A percentile compares a stretch with the other conserved stretches of the same genome.
These are phyloP conservation scores for Cetradonia linearis DNA, from an alignment of 495 filamentous ascomycete genomes.

Conservation along the genomic window DNA sequence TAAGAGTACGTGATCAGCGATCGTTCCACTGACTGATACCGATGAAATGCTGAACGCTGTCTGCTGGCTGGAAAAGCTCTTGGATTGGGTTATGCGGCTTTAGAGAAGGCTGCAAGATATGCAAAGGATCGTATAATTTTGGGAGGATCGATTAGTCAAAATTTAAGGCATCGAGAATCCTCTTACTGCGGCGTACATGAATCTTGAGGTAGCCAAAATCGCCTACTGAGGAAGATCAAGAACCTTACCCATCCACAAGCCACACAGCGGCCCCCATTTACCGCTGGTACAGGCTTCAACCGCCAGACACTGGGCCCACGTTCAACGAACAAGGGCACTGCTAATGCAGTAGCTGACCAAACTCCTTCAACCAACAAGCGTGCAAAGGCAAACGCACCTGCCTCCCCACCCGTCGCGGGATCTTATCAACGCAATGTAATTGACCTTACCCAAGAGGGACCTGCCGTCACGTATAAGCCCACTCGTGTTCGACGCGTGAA, in stretches of 20 bases:
- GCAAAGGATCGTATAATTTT: conserved; percentile 61
- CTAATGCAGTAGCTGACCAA: not conserved
- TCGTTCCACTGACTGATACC: not conserved
- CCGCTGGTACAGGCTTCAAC: conserved; percentile 4
- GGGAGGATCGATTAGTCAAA: conserved; percentile 59
- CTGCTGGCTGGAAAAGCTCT: conserved; percentile 68
- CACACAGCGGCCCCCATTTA: not conserved
- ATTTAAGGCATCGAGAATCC: conserved; percentile 69
- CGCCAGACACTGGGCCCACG: not conserved
- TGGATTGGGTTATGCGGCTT: conserved; percentile 63
- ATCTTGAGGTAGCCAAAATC: conserved; percentile 67
- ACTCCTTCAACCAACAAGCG: conserved; percentile 5
- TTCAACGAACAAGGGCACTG: not conserved
- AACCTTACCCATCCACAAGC: not conserved
- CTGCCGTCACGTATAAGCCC: not conserved
- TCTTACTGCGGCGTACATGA: conserved; percentile 64
- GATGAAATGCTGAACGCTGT: conserved; percentile 60
- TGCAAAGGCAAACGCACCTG: conserved; percentile 3
- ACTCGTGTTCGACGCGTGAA: not conserved
- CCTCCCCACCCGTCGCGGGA: not conserved
- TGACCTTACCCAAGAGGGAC: conserved; percentile 14
- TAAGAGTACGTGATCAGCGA: not conserved
- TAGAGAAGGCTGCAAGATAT: conserved; percentile 54
- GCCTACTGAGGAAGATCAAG: conserved; percentile 26
- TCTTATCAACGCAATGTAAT: conserved; percentile 1